A percentile compares a stretch with the other conserved stretches of the same genome.
phyloP scores from a whole-genome alignment of 2,329 filamentous ascomycete genomes.

The Pestalotiopsis sp. region DNA sequence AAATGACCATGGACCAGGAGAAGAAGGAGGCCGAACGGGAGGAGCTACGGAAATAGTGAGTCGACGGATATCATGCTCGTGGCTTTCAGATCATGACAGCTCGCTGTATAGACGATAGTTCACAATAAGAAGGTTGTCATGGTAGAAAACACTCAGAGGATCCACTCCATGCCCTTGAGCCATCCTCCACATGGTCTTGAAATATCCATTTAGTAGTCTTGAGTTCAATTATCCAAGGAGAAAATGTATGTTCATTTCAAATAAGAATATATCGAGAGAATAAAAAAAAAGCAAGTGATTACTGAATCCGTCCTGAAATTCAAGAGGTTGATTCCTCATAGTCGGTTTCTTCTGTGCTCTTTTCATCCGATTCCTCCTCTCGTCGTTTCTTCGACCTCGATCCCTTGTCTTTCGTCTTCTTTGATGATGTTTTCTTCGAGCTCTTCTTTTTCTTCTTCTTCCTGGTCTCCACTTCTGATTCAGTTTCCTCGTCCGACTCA shows the following conservation, averaged over 20 bases:
- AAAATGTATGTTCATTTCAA: too few relatives aligned
- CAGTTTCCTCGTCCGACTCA: neutral
- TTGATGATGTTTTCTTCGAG: neutral
- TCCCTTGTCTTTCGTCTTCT: neutral
- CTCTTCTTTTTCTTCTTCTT: neutral
- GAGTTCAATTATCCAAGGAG: neutral
- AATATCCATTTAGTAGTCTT: neutral
- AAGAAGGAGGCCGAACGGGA: neutral
- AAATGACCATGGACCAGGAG: neutral
- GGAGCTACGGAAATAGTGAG: neutral
- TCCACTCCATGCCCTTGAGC: neutral
- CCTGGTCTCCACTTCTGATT: neutral
- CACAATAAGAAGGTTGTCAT: too few relatives aligned
- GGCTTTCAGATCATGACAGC: too few relatives aligned
- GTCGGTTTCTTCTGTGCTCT: neutral
- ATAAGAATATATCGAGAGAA: too few relatives aligned
- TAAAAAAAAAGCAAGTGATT: too few relatives aligned
- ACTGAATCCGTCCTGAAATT: too few relatives aligned
- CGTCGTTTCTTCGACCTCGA: neutral
- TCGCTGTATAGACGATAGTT: too few relatives aligned
- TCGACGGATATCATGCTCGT: too few relatives aligned
- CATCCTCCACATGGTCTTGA: neutral
- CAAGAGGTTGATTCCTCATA: too few relatives aligned
- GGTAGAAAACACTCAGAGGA: too few relatives aligned
- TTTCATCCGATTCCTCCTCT: neutral